Percentiles rank a stretch among this genome's conserved stretches.
Evolutionary conservation across 768 basidiomycete species (phyloP).

Genomic region (Lactarius hatsudake): DNA sequence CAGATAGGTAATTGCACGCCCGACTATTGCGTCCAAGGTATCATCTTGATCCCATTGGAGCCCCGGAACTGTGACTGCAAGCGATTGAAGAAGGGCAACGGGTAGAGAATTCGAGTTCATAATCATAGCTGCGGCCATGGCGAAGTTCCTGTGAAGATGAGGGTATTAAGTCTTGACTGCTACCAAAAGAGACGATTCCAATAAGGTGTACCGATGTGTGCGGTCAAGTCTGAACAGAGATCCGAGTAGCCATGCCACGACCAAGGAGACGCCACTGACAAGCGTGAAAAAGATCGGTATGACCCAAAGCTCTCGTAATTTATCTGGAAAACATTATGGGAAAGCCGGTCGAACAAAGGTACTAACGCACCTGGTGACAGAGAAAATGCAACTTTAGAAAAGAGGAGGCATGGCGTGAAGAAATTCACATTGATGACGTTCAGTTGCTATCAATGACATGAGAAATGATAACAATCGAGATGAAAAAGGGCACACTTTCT

Average conservation of each 20-base stretch:
- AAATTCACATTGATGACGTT: constrained; percentile 84
- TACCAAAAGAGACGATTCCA: neutral
- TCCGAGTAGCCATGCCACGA: constrained; percentile 61
- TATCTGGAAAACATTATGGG: constrained; percentile 42
- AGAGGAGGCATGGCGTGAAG: constrained; percentile 84
- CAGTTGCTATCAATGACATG: constrained; percentile 49
- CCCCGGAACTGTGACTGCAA: constrained; percentile 77
- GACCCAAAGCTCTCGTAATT: constrained; percentile 79
- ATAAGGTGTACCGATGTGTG: constrained; percentile 63
- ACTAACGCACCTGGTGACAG: constrained; percentile 53
- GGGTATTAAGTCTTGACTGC: neutral
- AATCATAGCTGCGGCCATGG: constrained; percentile 81
- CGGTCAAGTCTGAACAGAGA: constrained; percentile 61
- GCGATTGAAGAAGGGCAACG: constrained; percentile 89
- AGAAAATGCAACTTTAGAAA: constrained; percentile 95
- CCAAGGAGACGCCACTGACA: constrained; percentile 69
- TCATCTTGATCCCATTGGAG: constrained; percentile 83
- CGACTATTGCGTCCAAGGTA: constrained; percentile 83
- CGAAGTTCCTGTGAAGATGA: constrained; percentile 55
- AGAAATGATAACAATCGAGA: neutral
- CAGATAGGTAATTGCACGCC: constrained; percentile 84
- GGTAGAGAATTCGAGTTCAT: constrained; percentile 96
- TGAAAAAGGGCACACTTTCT: constrained; percentile 55
- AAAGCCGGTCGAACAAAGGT: neutral
- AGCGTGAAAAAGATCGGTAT: constrained; percentile 83